Conservation (phyloP, 2,329 filamentous ascomycete species). For the Ophiostoma sp. region DNA sequence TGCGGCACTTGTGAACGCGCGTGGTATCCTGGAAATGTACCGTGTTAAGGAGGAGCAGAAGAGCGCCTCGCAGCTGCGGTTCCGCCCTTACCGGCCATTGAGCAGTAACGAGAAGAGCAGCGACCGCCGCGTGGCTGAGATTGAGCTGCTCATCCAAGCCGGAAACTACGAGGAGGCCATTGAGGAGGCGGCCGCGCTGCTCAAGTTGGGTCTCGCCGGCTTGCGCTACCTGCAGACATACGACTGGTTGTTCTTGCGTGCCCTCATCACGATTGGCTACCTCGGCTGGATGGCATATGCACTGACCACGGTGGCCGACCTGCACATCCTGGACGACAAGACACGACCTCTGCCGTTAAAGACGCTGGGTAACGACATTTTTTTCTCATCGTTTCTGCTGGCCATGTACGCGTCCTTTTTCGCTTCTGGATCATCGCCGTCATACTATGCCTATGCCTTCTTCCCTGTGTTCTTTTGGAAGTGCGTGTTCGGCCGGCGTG, state of each 20-base stretch:
- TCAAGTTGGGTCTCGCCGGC: slow-evolving; percentile 72
- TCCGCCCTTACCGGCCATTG: slow-evolving; percentile 68
- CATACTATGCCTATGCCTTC: slow-evolving; percentile 86
- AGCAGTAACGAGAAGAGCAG: slow-evolving; percentile 43
- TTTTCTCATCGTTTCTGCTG: slow-evolving; percentile 72
- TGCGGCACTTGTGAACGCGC: slow-evolving; percentile 77
- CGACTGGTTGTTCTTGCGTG: slow-evolving; percentile 92
- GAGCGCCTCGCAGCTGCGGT: slow-evolving; percentile 67
- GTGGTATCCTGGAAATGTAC: slow-evolving; percentile 91
- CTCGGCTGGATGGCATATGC: slow-evolving; percentile 94
- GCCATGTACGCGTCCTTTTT: slow-evolving; percentile 73
- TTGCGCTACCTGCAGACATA: slow-evolving; percentile 95
- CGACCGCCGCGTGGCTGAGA: slow-evolving; percentile 61
- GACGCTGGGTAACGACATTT: slow-evolving; percentile 51
- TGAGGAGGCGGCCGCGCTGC: slow-evolving; percentile 66
- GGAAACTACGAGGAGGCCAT: slow-evolving; percentile 73
- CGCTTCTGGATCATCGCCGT: slow-evolving; percentile 69
- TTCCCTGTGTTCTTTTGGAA: slow-evolving; percentile 98
- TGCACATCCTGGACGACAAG: slow-evolving; percentile 74
- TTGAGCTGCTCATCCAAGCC: slow-evolving; percentile 61
- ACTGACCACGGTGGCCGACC: slow-evolving; percentile 78
- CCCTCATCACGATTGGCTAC: slow-evolving; percentile 84
- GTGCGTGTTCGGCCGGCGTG: slow-evolving; percentile 75
- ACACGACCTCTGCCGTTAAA: slow-evolving; percentile 60
- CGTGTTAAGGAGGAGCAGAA: slow-evolving; percentile 87